A percentile compares a stretch with the other conserved stretches of the same genome.
Evolutionary conservation across 768 basidiomycete genomes (phyloP).

Genomic region (Suillus cothurnatus): DNA sequence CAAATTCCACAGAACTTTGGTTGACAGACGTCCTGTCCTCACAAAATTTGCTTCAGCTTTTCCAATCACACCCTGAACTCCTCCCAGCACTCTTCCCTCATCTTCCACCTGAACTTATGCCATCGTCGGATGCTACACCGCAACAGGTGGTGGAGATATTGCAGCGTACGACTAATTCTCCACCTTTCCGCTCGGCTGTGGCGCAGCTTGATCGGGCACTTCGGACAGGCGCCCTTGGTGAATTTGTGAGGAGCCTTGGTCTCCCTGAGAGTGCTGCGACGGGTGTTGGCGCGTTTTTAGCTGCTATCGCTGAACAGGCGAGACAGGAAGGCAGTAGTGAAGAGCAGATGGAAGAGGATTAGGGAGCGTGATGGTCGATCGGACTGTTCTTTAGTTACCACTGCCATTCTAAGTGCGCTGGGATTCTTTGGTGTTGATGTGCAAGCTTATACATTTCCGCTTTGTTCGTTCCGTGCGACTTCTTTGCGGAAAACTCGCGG

Average conservation of each 20-base stretch:
- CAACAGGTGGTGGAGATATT: conserved; percentile 51
- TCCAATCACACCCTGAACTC: conserved; percentile 68
- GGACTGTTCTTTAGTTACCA: not conserved
- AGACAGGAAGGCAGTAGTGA: conserved; percentile 38
- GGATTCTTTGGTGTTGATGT: not conserved
- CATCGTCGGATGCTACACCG: conserved; percentile 55
- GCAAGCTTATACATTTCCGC: not conserved
- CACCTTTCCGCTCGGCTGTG: conserved; percentile 82
- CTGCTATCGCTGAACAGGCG: conserved; percentile 78
- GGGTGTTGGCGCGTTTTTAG: conserved; percentile 76
- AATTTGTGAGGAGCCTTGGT: conserved; percentile 75
- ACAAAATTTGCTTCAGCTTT: conserved; percentile 69
- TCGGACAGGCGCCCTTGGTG: conserved; percentile 75
- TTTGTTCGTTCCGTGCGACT: not conserved
- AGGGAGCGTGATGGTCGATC: conserved; percentile 4
- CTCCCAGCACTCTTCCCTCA: conserved; percentile 75
- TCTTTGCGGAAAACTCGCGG: not conserved
- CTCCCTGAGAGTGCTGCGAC: conserved; percentile 84
- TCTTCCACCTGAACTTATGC: conserved; percentile 76
- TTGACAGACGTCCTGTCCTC: conserved; percentile 78
- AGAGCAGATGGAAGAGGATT: conserved; percentile 85
- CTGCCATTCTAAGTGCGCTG: not conserved
- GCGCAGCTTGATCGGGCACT: conserved; percentile 83
- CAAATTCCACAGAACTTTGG: conserved; percentile 44
- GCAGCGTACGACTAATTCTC: conserved; percentile 75